Base-by-base conservation (phyloP, 2,329 filamentous ascomycete species). In the Aspergillus ochraceoroseus region DNA sequence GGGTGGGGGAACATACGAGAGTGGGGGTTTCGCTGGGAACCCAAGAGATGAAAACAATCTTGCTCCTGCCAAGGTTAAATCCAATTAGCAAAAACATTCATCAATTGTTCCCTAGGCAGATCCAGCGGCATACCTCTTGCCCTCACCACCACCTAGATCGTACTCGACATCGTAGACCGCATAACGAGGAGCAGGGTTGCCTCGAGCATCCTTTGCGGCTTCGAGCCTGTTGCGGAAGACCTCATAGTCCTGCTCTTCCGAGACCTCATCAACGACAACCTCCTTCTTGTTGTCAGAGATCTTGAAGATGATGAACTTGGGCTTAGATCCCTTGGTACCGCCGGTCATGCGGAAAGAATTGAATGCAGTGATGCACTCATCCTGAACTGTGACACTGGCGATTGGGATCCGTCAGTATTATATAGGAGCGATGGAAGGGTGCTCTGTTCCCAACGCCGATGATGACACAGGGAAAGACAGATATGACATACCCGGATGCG, bases 301-400 rank as follows among this genome's bases (percentile, higher is more conserved):
- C 62, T 73, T 73, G 66, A 66, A 73, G 63, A 73, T 73, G 53
- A 73, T 70, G 54, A 62, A 73, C 61, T 73, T 73, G 52, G 58
- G 60, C 55, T 66, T 55, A 12, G 41, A 22, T 29, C 40, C 46
- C 43, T 48, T 48, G 18, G 26, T 63, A 33, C 59, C 58, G 51
- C 66, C 61, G 55, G 64, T 65, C 56, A 70, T 63, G 53, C 70
- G 68, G 46, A 73, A 64, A 17, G 71, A 63, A 46, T 72, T 70
- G 67, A 68, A 72, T 43, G 57, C 53, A 32, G 52, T 60, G 48
- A 71, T 58, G 62, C 70, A 72, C 23, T 73, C 68, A 55, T 70
- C 67, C 39, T 64, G 54, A 46, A 73, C 63, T 32, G 63, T 57
- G 39, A 73, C 68, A 58, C 70, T 73, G 51, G 35, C 37, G 30